A percentile compares a stretch with the other conserved stretches of the same genome.
These are phyloP conservation scores for Mollisiaceae sp. DNA, from an alignment of 2,329 filamentous ascomycete species.

Conservation along the genomic window DNA sequence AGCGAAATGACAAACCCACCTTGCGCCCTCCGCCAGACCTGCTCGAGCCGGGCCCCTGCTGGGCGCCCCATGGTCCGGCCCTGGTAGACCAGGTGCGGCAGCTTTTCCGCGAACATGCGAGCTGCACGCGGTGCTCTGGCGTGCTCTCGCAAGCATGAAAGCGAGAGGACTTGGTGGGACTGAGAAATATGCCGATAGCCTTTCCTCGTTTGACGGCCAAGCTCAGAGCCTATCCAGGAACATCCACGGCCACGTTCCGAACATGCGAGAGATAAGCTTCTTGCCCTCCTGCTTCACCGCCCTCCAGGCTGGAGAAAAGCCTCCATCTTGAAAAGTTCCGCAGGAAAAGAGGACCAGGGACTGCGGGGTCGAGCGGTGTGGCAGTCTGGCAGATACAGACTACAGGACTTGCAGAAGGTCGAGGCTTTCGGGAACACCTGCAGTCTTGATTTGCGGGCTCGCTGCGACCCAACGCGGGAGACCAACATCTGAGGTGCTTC, in stretches of 20 bases:
- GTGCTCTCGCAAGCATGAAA: neutral
- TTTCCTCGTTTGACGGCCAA: conserved; percentile 9
- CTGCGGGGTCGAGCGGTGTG: conserved; percentile 7
- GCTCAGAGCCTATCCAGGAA: neutral
- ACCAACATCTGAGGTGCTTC: neutral
- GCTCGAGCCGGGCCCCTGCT: neutral
- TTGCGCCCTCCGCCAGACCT: neutral
- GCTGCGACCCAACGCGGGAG: neutral
- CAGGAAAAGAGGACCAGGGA: neutral
- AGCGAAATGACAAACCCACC: conserved; percentile 21
- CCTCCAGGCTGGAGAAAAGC: neutral
- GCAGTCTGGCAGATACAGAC: too few relatives aligned
- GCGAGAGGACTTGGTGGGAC: conserved; percentile 4
- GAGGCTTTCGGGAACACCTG: neutral
- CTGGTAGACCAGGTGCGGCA: conserved; percentile 1
- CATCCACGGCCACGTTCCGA: neutral
- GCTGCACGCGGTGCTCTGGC: too few relatives aligned
- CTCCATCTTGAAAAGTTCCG: conserved; percentile 7
- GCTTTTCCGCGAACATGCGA: conserved; percentile 13
- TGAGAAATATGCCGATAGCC: neutral
- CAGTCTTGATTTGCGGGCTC: neutral
- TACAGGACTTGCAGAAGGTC: too few relatives aligned
- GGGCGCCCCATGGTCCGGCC: neutral
- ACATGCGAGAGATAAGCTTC: neutral
- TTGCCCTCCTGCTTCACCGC: neutral